Evolutionary conservation across 2,329 filamentous ascomycete species (phyloP), one percentile per base, ranked within the genome.

Genomic region (Fulvia fulva): DNA sequence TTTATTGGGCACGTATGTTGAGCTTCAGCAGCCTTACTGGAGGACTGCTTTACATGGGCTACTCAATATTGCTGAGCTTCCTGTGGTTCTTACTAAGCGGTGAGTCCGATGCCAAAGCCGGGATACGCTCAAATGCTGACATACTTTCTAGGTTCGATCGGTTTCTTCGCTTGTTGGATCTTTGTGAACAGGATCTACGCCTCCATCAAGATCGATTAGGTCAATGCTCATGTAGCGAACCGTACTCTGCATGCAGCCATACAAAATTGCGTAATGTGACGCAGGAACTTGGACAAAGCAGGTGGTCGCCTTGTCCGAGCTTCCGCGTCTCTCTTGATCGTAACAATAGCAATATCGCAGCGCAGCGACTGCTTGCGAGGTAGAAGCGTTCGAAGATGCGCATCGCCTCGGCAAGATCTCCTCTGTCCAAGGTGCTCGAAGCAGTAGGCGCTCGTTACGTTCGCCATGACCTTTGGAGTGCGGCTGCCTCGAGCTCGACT

Each of bases 151-250:
- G 94, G 93, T 30, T 89, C 93, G 0, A 97, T 99, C 72, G 94
- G 94, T 56, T 97, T 94, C 79, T 91, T 97, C 68, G 86, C 94
- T 8, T 95, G 91, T 73, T 97, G 92, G 90, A 83, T 88, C 72
- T 99, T 99, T 73, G 88, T 96, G 54, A 85, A 90, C 66, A 93
- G 89, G 74, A 99, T 99, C 61, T 99, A 99, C 75, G 80, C 86
- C 23, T 97, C 92, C n/a, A 96, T 99, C 78, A 99, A 99, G 81
- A 91, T 99, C 64, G 94, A 99, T 73, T 99, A 75, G 79, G 52
- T 22, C 28, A 50, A 50, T 32, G 16, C 12, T 26, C 30, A 50
- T 19, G 37, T 41, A 41, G 14, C 37, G 37, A n/a, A n/a, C 3
- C 46, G 30, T 50, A 50, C 19, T n/a, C 14, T 50, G 23, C 25